Base-by-base conservation (phyloP, 768 basidiomycete species). In the Kondoa subrosea region DNA sequence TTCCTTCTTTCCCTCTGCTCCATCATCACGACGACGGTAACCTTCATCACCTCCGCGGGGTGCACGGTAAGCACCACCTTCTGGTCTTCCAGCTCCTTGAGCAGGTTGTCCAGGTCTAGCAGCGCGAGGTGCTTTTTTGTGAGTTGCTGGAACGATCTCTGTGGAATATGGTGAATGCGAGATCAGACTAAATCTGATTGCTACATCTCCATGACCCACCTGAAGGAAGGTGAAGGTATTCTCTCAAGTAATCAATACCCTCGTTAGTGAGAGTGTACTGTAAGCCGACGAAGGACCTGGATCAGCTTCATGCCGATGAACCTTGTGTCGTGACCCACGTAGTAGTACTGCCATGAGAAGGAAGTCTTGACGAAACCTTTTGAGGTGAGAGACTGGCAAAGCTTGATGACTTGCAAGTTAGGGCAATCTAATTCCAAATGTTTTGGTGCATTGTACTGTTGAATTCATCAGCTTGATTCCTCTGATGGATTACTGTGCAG, bases 331-430 rank as follows among this genome's bases (percentile, higher is more conserved):
- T 50, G 40, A 21, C 40, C 8, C 21, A 50, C 40, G 79, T 97
- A 99, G 81, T 95, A 99, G 83, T 85, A 95, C 77, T 96, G 91
- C 95, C 95, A 99, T 62, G 88, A 91, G 83, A 97, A 97, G 77
- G 91, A 93, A 73, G 95, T 99, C 85, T 96, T 96, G 81, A 97
- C 91, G 79, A 82, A 85, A 67, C 93, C 92, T 74, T 79, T 81
- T 67, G 84, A 85, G 72, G 83, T 85, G 65, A 85, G 79, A 72
- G 81, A 82, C 78, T 84, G 83, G 80, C 83, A 82, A 68, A 83
- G 83, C 81, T 85, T 85, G 82, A 85, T 84, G 73, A 85, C 84
- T 78, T 83, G 80, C 71, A 85, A 81, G 80, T 85, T 85, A 69
- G 81, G 80, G 75, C 85, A 80, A 66, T 83, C 82, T 66, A 85